Conservation (phyloP, 768 basidiomycete genomes). For the Pluteus cervinus region DNA sequence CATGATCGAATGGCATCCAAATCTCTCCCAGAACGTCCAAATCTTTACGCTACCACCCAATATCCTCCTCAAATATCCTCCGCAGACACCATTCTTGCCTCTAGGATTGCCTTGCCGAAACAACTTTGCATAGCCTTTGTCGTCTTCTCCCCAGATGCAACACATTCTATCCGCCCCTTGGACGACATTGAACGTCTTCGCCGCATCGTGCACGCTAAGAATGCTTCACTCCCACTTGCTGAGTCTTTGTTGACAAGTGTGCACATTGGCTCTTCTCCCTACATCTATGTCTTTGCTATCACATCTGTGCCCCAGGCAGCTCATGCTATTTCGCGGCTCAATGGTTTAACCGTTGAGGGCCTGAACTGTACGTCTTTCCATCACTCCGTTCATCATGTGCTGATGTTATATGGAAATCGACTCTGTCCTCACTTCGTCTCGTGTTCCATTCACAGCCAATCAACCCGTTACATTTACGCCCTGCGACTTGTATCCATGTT, state of each 20-base stretch:
- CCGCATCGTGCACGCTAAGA: constrained; percentile 35
- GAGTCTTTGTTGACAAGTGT: constrained; percentile 49
- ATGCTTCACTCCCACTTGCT: constrained; percentile 30
- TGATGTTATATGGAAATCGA: constrained; percentile 9
- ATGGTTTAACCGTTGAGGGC: constrained; percentile 38
- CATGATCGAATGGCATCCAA: constrained; percentile 1
- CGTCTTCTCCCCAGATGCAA: constrained; percentile 29
- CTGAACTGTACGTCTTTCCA: constrained; percentile 40
- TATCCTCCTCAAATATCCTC: constrained; percentile 16
- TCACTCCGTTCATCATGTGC: constrained; percentile 4
- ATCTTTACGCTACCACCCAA: constrained; percentile 8
- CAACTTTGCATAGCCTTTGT: constrained; percentile 38
- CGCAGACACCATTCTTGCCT: constrained; percentile 38
- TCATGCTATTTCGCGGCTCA: constrained; percentile 25
- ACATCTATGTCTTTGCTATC: constrained; percentile 56
- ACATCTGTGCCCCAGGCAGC: constrained; percentile 26
- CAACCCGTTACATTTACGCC: constrained; percentile 41
- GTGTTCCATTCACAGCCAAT: constrained; percentile 33
- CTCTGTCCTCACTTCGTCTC: no score
- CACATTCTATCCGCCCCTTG: constrained; percentile 16
- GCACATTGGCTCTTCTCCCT: constrained; percentile 35
- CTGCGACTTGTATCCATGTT: constrained; percentile 48
- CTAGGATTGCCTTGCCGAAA: constrained; percentile 38
- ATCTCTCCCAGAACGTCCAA: constrained; percentile 11
- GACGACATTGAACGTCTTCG: constrained; percentile 54